A percentile compares a stretch with the other conserved stretches of the same genome.
Conservation (phyloP, 306 rosid genomes). For the Trifolium subterraneum region DNA sequence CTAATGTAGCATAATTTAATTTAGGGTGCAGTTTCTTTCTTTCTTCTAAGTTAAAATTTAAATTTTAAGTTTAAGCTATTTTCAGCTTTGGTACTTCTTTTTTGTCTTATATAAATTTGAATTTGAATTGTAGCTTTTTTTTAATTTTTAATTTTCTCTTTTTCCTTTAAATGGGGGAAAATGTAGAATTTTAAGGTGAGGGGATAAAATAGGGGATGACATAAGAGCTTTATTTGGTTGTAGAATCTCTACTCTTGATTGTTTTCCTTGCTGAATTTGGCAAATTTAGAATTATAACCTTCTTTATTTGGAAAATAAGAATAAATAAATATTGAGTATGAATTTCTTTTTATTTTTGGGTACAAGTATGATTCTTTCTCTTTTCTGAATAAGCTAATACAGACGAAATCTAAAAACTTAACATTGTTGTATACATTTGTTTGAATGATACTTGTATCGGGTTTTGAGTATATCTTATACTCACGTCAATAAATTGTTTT, state of each 20-base stretch:
- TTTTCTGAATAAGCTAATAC: no score
- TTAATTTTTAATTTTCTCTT: constrained; percentile 8
- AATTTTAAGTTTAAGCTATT: constrained; percentile 21
- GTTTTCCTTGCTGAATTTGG: constrained; percentile 57
- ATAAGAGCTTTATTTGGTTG: constrained; percentile 39
- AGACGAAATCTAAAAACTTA: background rate
- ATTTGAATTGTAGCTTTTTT: constrained; percentile 45
- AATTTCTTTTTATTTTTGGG: background rate
- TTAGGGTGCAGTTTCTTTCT: constrained; percentile 46
- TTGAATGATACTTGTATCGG: no score
- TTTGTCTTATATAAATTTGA: constrained; percentile 52
- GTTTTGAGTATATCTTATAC: no score
- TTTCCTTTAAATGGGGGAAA: constrained; percentile 21
- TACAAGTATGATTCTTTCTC: background rate
- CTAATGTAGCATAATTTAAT: constrained; percentile 47
- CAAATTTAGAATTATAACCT: constrained; percentile 46
- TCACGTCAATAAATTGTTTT: no score
- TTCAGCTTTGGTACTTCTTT: constrained; percentile 12
- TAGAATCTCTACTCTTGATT: constrained; percentile 43
- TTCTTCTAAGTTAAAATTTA: constrained; percentile 32
- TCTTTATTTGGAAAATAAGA: background rate
- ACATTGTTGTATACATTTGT: background rate
- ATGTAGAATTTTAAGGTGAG: constrained; percentile 44
- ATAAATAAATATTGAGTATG: constrained; percentile 1
- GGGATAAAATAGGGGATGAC: constrained; percentile 13